Evolutionary conservation across 495 filamentous ascomycete species (phyloP), one percentile per base, ranked within the genome.

Genomic region (Pseudomonodictys pantanalensis): DNA sequence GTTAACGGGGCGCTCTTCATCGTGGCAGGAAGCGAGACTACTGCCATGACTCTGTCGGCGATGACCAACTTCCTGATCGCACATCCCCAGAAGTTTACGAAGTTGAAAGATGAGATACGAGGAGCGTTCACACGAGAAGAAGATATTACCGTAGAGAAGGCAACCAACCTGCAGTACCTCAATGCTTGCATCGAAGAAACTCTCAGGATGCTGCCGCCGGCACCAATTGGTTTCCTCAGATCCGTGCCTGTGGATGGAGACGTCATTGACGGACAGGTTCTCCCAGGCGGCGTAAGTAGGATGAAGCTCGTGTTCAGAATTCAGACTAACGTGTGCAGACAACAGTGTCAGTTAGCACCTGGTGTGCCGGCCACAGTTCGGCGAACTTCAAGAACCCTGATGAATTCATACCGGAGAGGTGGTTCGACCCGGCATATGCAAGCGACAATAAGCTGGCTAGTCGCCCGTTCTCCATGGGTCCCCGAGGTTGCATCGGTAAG

Each of bases 11-110:
- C 52, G 15, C 46, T 66, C 0, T 52, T 60, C 49, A 60, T 60
- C 45, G 59, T 67, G 17, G 66, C 62, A 2, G 66, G 66, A 11
- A 62, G 57, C 62, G 66, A 68, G 41, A 68, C 66, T 1, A 66
- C 66, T 1, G 66, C 62, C 1, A 56, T 54, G 32, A 43, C 58
- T 3, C 29, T 68, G 11, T 30, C 51, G 17, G 57, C 33, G 3
- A 43, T 58, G 45, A 59, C 47, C 20, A 52, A 62, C 45, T 52
- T 48, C 35, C 55, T 69, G 20, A 50, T 66, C 12, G 44, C 58
- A 17, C 32, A 66, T 35, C 66, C 66, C 6, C 46, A 53, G 11
- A 58, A 52, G 35, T 62, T 51, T 28, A 24, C 24, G 10, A 60
- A 38, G 28, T 39, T 68, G 23, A 58, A 56, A 30, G 39, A 56